A percentile compares a stretch with the other conserved stretches of the same genome.
Conservation (phyloP, 495 filamentous ascomycete species). For the Aspergillus hancockii region DNA sequence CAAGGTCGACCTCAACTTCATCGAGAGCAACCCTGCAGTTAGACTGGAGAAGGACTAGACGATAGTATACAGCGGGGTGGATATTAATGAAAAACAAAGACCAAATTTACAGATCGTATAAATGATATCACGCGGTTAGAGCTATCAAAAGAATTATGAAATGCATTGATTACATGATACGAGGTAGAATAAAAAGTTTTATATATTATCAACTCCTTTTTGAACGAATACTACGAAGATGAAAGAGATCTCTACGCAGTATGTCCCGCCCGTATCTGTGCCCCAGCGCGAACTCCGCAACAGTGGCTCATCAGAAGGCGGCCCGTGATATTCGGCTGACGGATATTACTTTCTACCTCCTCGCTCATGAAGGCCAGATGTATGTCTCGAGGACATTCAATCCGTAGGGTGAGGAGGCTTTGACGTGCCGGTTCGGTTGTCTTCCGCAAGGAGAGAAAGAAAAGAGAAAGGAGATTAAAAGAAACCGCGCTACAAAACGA, state of each 20-base stretch:
- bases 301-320: slow-evolving; percentile 89
- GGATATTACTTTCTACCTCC: slow-evolving; percentile 39
- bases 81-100: slow-evolving; percentile 15
- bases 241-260: neutral
- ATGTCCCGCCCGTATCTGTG: slow-evolving; percentile 98
- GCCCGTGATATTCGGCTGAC: slow-evolving; percentile 44
- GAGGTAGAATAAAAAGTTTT: neutral
- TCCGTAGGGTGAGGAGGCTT: slow-evolving; percentile 41
- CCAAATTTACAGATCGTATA: slow-evolving; percentile 3
- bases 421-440: slow-evolving; percentile 36
- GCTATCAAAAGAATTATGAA: slow-evolving; percentile 10
- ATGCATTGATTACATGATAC: neutral
- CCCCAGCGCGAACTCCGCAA: slow-evolving; percentile 70
- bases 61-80: slow-evolving; percentile 7
- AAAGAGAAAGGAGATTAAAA: slow-evolving; percentile 6
- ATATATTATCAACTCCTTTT: neutral
- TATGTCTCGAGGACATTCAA: slow-evolving; percentile 21
- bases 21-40: slow-evolving; percentile 80
- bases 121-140: slow-evolving; percentile 5
- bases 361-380: slow-evolving; percentile 42
- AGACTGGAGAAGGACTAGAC: slow-evolving; percentile 72
- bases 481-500: slow-evolving; percentile 6
- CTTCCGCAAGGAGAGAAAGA: slow-evolving; percentile 3
- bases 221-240: neutral
- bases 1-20: slow-evolving; percentile 79